Evolutionary conservation across 2,329 filamentous ascomycete genomes (phyloP).

Genomic region (Tolypocladium endophyticum): DNA sequence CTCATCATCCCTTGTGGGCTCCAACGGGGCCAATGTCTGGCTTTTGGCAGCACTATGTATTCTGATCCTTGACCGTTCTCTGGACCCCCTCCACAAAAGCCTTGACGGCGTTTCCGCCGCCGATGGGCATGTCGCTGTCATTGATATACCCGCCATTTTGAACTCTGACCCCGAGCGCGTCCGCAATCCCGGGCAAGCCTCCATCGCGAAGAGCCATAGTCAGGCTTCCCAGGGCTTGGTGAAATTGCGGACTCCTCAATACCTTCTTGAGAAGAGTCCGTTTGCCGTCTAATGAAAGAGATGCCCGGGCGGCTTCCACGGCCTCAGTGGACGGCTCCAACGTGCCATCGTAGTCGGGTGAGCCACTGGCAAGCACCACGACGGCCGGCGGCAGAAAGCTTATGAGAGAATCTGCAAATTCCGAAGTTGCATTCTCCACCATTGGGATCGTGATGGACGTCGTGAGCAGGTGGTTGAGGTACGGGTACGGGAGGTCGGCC

Average conservation of each 20-base stretch:
- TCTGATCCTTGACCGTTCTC: constrained; percentile 57
- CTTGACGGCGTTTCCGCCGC: constrained; percentile 80
- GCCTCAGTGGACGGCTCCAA: constrained; percentile 59
- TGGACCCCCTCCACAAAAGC: constrained; percentile 86
- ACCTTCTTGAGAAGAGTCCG: constrained; percentile 71
- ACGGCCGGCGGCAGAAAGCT: constrained; percentile 69
- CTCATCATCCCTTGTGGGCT: neutral
- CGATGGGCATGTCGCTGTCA: constrained; percentile 71
- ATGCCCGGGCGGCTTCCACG: constrained; percentile 62
- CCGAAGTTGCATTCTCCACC: constrained; percentile 53
- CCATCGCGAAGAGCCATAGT: constrained; percentile 85
- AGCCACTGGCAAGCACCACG: constrained; percentile 62
- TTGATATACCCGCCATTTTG: constrained; percentile 75
- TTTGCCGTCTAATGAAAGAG: constrained; percentile 67
- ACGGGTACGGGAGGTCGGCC: constrained; percentile 59
- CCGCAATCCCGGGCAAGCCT: constrained; percentile 78
- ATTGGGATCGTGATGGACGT: constrained; percentile 68
- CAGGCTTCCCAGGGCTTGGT: constrained; percentile 73
- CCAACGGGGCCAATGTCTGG: neutral
- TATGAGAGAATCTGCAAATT: constrained; percentile 64
- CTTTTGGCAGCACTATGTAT: constrained; percentile 7
- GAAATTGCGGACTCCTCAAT: constrained; percentile 80
- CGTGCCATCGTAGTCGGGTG: constrained; percentile 40
- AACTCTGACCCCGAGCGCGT: constrained; percentile 71
- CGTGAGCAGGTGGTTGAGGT: constrained; percentile 76